Percentiles rank a stretch among this genome's conserved stretches.
Evolutionary conservation across 495 filamentous ascomycete genomes (phyloP).

Genomic region (Clavariopsis aquatica): DNA sequence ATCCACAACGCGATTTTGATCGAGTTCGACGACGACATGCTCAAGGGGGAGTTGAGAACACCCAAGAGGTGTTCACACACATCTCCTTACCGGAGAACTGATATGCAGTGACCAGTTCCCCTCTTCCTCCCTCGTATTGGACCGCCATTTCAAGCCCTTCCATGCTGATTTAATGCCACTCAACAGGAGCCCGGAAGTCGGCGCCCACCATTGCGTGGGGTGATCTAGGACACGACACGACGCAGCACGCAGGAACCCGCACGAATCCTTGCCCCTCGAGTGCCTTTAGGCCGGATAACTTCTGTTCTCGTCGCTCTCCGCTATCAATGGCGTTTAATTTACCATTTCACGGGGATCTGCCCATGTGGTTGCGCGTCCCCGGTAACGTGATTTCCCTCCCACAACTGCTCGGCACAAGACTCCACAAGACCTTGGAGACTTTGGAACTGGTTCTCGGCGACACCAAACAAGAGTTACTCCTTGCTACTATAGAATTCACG

Average conservation of each 20-base stretch:
- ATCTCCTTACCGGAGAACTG: no score
- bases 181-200: neutral
- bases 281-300: neutral
- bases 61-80: no score
- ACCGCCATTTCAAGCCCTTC: neutral
- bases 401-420: neutral
- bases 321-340: neutral
- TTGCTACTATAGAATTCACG: neutral
- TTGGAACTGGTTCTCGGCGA: neutral
- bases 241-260: constrained; percentile 34
- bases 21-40: neutral
- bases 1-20: neutral
- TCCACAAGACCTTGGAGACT: neutral
- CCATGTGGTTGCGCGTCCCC: neutral
- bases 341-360: neutral
- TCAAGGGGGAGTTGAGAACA: neutral
- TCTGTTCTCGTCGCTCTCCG: neutral
- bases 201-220: constrained; percentile 3
- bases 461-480: neutral
- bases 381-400: neutral
- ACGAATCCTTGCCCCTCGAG: neutral
- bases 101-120: no score
- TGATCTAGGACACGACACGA: constrained; percentile 10
- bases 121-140: no score
- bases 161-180: neutral